These are phyloP conservation scores for Pterocarpus macrocarpus DNA, from an alignment of 306 rosid genomes.

Conservation along the genomic window DNA sequence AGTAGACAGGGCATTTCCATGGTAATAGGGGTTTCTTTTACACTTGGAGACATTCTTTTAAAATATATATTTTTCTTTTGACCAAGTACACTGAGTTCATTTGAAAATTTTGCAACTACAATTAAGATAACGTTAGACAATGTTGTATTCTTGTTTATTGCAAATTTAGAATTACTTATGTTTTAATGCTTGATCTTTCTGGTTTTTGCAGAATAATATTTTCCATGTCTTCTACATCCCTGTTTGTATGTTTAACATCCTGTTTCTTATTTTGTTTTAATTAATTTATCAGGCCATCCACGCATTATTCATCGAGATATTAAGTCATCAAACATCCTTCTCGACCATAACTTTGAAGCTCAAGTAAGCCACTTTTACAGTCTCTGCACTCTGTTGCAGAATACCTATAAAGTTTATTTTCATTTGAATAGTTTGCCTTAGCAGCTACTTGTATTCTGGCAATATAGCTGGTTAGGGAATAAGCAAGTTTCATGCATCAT, in stretches of 20 bases:
- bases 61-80: slow-evolving; percentile 16
- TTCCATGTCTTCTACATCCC: slow-evolving; percentile 1
- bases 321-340: slow-evolving; percentile 96
- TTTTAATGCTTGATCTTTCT: slow-evolving; percentile 11
- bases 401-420: slow-evolving; percentile 15
- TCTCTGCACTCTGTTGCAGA: slow-evolving; percentile 22
- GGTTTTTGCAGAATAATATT: slow-evolving; percentile 11
- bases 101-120: slow-evolving; percentile 22
- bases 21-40: slow-evolving; percentile 14
- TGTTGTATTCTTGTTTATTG: slow-evolving; percentile 23
- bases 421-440: slow-evolving; percentile 16
- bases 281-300: slow-evolving; percentile 86
- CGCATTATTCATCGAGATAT: slow-evolving; percentile 99
- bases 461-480: neutral
- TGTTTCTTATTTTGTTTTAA: slow-evolving; percentile 34
- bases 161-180: slow-evolving; percentile 3
- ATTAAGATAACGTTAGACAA: slow-evolving; percentile 26
- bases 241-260: neutral
- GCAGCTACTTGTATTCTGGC: slow-evolving; percentile 33
- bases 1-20: neutral
- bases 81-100: neutral
- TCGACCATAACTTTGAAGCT: slow-evolving; percentile 87
- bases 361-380: slow-evolving; percentile 63
- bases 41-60: slow-evolving; percentile 23
- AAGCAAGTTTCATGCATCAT: slow-evolving; percentile 12